Base-by-base conservation (phyloP, 192 early-diverging fungal species). In the Funneliformis geosporum region DNA sequence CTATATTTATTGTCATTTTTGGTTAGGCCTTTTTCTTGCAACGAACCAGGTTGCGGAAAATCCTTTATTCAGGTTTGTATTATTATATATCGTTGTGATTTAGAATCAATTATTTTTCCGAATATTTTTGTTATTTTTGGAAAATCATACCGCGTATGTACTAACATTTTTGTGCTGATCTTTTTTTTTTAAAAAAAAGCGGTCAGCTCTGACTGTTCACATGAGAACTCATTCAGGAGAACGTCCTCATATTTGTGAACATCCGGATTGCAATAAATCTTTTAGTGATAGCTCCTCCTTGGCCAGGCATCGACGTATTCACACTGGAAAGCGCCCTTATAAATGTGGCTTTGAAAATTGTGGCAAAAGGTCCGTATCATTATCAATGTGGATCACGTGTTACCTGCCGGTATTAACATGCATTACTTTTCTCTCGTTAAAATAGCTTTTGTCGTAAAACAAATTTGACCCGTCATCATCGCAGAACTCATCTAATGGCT, bases 221-320 rank as follows among this genome's bases (percentile, higher is more conserved):
- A 83, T 88, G 76, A 89, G 94, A 80, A 93, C 91, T 8, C 93
- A 94, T 83, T 89, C 93, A n/a, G 93, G 93, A 59, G 92, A 93
- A 80, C 88, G 91, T 46, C 93, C 93, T 61, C 92, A 92, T 75
- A 79, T 86, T 72, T 94, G 92, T 82, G 87, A 91, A 83, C 83
- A 89, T 64, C 86, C 86, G 47, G 86, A 87, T 60, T 95, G 94
- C 84, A 86, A 88, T 59, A 94, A 94, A 84, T 84, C 84, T 14
- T 95, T 95, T 83, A 93, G 91, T 73, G 92, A 93, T 78, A 91
- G 91, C 79, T 91, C 89, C 60, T 93, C 92, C 50, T 84, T 94
- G 73, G 91, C 92, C 2, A 89, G 93, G 39, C 93, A 94, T 60
- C 86, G 92, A 78, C 90, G 88, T 79, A 86, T 85, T 59, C 87